Base-by-base conservation (phyloP, 768 basidiomycete species). In the Boletus vermiculosoides region DNA sequence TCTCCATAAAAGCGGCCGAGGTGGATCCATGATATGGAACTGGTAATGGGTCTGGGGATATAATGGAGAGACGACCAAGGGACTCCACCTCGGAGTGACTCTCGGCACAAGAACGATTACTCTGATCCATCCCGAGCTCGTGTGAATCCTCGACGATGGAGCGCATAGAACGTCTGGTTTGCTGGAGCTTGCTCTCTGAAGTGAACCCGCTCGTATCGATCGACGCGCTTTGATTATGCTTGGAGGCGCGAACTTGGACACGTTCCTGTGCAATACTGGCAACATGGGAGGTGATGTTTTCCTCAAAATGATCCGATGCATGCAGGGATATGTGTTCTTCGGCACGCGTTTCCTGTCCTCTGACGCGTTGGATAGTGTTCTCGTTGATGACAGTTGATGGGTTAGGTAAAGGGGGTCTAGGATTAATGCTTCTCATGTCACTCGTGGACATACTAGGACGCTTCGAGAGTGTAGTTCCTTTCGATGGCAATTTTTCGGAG, bases 31-130 rank as follows among this genome's bases (percentile, higher is more conserved):
- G 78, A 56, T 76, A 79, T 8, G 79, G 79, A 31, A 78, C 71
- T n/a, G 79, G 78, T 49, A 80, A 54, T 33, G 78, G 78, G 39
- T 74, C 78, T 25, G 75, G 75, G 15, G 78, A 80, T 50, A 66
- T 45, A 20, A 72, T 72, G n/a, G 73, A 64, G 28, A 73, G 62
- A 41, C 59, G 59, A 42, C 48, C 44, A 23, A 62, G 59, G 31
- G 62, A 68, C 48, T 66, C 70, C 37, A 57, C 59, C 16, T 70
- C 68, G 25, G 55, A 65, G 54, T 63, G 67, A 36, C 18, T 52
- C 50, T 67, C 63, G 41, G 52, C 33, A 37, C 16, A 53, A 40
- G 66, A 64, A 42, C 28, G 62, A 42, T 59, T 57, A 23, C 57
- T 60, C 30, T 25, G 60, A 36, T 59, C 58, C n/a, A 50, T 46